Evolutionary conservation across 495 filamentous ascomycete genomes (phyloP).

Genomic region (Aspergillus baeticus): DNA sequence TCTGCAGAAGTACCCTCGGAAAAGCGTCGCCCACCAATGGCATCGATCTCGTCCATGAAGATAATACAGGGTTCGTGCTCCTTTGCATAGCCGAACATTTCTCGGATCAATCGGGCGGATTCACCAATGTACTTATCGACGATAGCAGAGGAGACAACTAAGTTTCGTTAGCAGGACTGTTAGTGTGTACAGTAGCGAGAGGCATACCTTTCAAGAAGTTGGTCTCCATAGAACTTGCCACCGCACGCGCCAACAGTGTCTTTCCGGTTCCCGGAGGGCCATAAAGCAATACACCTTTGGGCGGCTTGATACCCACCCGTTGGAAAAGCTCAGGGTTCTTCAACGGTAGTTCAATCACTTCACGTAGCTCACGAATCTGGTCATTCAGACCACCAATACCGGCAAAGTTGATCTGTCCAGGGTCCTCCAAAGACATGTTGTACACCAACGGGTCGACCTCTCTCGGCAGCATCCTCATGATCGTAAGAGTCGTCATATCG

Average conservation of each 20-base stretch:
- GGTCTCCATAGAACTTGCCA: constrained; percentile 95
- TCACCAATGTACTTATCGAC: constrained; percentile 99
- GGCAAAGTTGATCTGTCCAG: constrained; percentile 96
- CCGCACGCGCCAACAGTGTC: constrained; percentile 90
- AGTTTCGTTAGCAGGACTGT: constrained; percentile 22
- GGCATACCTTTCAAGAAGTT: constrained; percentile 92
- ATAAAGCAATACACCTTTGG: constrained; percentile 96
- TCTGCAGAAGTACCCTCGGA: constrained; percentile 98
- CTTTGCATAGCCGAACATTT: constrained; percentile 99
- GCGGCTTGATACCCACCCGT: constrained; percentile 97
- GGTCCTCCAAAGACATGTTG: constrained; percentile 99
- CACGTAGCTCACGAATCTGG: constrained; percentile 94
- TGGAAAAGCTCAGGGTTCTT: constrained; percentile 99
- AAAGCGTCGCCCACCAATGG: constrained; percentile 95
- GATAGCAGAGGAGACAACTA: constrained; percentile 99
- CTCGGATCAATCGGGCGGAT: constrained; percentile 93
- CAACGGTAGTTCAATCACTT: constrained; percentile 96
- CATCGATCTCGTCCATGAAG: constrained; percentile 99
- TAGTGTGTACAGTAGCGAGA: not conserved
- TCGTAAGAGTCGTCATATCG: constrained; percentile 99
- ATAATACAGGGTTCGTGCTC: constrained; percentile 99
- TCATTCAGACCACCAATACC: constrained; percentile 99
- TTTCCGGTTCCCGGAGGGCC: constrained; percentile 98
- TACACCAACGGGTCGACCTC: constrained; percentile 99
- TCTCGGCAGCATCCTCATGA: constrained; percentile 99